phyloP scores from a whole-genome alignment of 2,329 filamentous ascomycete genomes.

The Herpomyces periplanetae region DNA sequence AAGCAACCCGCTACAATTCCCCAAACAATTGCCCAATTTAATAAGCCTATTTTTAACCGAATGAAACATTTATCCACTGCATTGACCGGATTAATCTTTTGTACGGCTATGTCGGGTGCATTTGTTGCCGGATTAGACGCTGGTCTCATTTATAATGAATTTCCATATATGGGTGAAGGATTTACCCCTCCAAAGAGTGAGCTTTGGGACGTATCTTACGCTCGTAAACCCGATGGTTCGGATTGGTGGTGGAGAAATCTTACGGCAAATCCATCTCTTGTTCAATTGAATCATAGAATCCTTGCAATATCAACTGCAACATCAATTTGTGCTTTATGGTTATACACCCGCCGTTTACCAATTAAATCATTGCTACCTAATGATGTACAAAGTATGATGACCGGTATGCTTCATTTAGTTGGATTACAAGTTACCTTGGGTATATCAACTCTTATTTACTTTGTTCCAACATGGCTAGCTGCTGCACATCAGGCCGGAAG shows the following conservation, averaged over 20 bases:
- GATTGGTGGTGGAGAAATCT: constrained; percentile 93
- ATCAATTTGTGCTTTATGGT: constrained; percentile 33
- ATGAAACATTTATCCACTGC: constrained; percentile 27
- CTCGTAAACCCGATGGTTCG: constrained; percentile 28
- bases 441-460: constrained; percentile 63
- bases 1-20: constrained; percentile 21
- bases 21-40: constrained; percentile 19
- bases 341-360: constrained; percentile 29
- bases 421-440: constrained; percentile 46
- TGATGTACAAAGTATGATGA: constrained; percentile 23
- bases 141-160: constrained; percentile 93
- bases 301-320: constrained; percentile 62
- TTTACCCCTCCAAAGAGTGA: constrained; percentile 42
- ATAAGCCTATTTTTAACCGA: constrained; percentile 29
- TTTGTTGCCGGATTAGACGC: constrained; percentile 82
- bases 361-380: constrained; percentile 17
- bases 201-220: constrained; percentile 54
- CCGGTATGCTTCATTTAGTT: constrained; percentile 46
- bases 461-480: constrained; percentile 57
- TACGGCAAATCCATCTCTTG: constrained; percentile 77
- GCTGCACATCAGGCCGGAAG: constrained; percentile 74
- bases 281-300: constrained; percentile 80
- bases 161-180: constrained; percentile 66
- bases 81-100: constrained; percentile 36
- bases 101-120: constrained; percentile 65